Percentiles rank a stretch among this genome's conserved stretches.
phyloP scores from a whole-genome alignment of 352 stramenopile species.

The Phytopythium ostracodes region DNA sequence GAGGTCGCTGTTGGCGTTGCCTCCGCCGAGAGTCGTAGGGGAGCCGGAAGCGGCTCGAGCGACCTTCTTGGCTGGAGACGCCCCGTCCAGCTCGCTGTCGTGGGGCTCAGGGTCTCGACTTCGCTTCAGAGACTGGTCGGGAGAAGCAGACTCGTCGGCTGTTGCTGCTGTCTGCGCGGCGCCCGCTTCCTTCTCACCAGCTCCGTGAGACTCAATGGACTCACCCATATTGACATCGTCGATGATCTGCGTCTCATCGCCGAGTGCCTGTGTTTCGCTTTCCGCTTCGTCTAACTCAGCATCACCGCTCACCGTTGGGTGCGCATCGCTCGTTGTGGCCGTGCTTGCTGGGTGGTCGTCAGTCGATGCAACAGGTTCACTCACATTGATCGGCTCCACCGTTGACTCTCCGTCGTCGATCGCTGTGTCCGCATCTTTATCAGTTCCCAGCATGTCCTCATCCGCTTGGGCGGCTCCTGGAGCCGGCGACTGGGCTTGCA shows the following conservation, averaged over 20 bases:
- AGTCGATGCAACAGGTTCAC: neutral
- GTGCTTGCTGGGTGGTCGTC: neutral
- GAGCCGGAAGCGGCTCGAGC: constrained; percentile 6
- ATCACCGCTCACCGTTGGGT: neutral
- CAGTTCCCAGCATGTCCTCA: neutral
- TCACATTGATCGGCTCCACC: neutral
- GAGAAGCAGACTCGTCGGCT: neutral
- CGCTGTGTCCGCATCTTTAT: neutral
- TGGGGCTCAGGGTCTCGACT: constrained; percentile 5
- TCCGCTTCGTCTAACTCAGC: neutral
- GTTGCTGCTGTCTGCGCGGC: neutral
- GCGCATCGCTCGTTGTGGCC: neutral
- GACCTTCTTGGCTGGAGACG: constrained; percentile 23
- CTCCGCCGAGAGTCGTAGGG: neutral
- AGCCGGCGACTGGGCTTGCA: neutral
- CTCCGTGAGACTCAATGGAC: neutral
- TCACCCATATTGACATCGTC: neutral
- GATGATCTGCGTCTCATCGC: neutral
- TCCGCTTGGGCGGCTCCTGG: neutral
- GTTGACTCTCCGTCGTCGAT: neutral
- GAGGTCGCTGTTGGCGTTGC: neutral
- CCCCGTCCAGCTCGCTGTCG: constrained; percentile 10
- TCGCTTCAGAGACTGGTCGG: constrained; percentile 19
- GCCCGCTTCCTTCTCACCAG: neutral
- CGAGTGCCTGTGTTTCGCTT: neutral